phyloP scores from a whole-genome alignment of 441 rosid genomes.

The Theobroma grandiflorum region DNA sequence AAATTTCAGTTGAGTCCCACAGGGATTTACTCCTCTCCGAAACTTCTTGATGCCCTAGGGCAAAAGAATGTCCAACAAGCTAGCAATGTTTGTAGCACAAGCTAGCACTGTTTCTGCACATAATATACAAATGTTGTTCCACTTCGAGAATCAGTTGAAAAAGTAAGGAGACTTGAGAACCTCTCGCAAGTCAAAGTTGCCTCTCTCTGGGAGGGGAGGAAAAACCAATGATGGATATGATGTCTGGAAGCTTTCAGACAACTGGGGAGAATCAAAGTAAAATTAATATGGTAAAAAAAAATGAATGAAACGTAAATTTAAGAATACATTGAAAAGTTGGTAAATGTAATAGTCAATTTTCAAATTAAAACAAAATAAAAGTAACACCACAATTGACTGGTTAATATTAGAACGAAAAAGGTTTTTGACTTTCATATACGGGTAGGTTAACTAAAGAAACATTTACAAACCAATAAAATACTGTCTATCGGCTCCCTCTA shows the following conservation, averaged over 20 bases:
- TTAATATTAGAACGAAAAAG: background rate
- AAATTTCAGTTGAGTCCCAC: slow-evolving; percentile 2
- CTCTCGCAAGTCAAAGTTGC: slow-evolving; percentile 75
- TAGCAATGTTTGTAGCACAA: background rate
- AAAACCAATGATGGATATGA: slow-evolving; percentile 70
- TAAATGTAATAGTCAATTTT: background rate
- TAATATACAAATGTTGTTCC: slow-evolving; percentile 13
- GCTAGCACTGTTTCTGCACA: slow-evolving; percentile 5
- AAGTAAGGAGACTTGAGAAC: slow-evolving; percentile 87
- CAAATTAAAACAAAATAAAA: background rate
- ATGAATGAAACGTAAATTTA: background rate
- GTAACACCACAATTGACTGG: background rate
- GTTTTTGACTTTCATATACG: background rate
- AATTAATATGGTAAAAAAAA: slow-evolving; percentile 12
- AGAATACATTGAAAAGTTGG: background rate
- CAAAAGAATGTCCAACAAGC: slow-evolving; percentile 11
- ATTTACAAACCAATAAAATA: background rate
- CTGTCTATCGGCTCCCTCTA: background rate
- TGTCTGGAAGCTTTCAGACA: slow-evolving; percentile 82
- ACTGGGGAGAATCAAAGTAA: slow-evolving; percentile 49
- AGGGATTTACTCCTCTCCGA: slow-evolving; percentile 7
- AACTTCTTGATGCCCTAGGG: slow-evolving; percentile 23
- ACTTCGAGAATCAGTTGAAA: slow-evolving; percentile 66
- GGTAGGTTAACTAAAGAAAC: background rate
- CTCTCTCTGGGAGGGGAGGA: slow-evolving; percentile 88